Base-by-base conservation (phyloP, 768 basidiomycete genomes). In the Trametes coccinea region DNA sequence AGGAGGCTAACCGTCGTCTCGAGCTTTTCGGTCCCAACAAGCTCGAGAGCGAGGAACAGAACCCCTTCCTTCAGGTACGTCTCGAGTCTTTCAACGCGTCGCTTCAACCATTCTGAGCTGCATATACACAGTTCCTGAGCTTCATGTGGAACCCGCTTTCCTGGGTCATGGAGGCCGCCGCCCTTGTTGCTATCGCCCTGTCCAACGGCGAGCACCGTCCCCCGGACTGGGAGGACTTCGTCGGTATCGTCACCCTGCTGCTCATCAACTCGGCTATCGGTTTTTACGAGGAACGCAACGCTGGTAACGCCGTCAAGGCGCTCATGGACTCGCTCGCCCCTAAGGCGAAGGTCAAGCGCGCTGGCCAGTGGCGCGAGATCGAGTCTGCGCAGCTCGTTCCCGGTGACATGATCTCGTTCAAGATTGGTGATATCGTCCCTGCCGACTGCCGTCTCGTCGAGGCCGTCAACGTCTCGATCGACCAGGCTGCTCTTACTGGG, bases 61-160 rank as follows among this genome's bases (percentile, higher is more conserved):
- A 94, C 61, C 76, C 94, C 3, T 83, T 98, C 76, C 86, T 98
- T 34, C 95, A 95, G 82, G 90, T 88, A 71, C 17, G 30, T 22
- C 14, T 16, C 17, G 0, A 11, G 30, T 47, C 8, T 8, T 30
- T 1, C 47, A 31, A 37, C n/a, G 9, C 34, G 14, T 3, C 7
- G 41, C 33, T 10, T 33, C 50, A 45, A 1, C 22, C 6, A 54
- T 58, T 52, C 30, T 37, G 46, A 53, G 13, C 34, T 22, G 16
- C 5, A n/a, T 30, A 34, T 46, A 17, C 60, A 33, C 49, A 92
- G 91, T 94, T 95, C 77, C 78, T 94, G 68, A 87, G 88, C 73
- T 98, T 98, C 84, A 98, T 98, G 96, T 98, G 96, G 96, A 98
- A 98, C 79, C 96, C 96, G 46, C 82, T 98, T 11, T 98, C 96